Percentiles rank a stretch among this genome's conserved stretches.
phyloP scores from a whole-genome alignment of 805 yeast genomes.

The Danielia reshetovae region DNA sequence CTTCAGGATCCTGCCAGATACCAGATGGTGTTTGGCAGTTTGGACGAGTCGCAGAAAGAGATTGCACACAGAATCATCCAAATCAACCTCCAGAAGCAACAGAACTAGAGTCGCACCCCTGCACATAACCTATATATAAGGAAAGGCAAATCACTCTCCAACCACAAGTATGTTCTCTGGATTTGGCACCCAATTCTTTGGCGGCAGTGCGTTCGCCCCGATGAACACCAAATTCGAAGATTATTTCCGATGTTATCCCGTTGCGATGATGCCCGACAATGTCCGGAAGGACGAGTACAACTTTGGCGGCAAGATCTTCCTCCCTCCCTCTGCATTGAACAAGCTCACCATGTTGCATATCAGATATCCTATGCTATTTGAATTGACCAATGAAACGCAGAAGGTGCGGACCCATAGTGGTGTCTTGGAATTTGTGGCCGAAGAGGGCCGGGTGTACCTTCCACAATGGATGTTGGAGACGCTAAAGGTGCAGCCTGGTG shows the following conservation, averaged over 20 bases:
- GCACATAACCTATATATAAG: constrained; percentile 1
- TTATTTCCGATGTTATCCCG: constrained; percentile 88
- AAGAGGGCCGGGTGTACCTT: constrained; percentile 90
- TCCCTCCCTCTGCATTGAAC: constrained; percentile 90
- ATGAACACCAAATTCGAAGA: constrained; percentile 60
- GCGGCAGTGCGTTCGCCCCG: constrained; percentile 30
- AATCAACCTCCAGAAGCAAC: constrained; percentile 16
- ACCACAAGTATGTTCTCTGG: constrained; percentile 36
- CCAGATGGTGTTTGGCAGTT: constrained; percentile 41
- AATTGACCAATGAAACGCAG: constrained; percentile 64
- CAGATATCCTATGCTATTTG: constrained; percentile 94
- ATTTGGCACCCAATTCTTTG: constrained; percentile 38
- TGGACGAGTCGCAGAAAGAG: constrained; percentile 33
- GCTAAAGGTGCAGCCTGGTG: constrained; percentile 68
- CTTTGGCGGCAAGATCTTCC: constrained; percentile 91
- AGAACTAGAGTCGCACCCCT: constrained; percentile 1
- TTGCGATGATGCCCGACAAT: constrained; percentile 81
- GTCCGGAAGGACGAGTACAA: constrained; percentile 73
- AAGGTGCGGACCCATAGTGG: constrained; percentile 76
- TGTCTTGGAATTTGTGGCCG: constrained; percentile 93
- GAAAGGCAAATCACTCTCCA: background rate
- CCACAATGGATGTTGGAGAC: constrained; percentile 97
- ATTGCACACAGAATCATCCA: constrained; percentile 26
- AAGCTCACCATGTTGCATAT: constrained; percentile 87
- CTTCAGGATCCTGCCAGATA: constrained; percentile 46